These are phyloP conservation scores for Populus simonii DNA, from an alignment of 345 rosid species.

Conservation along the genomic window DNA sequence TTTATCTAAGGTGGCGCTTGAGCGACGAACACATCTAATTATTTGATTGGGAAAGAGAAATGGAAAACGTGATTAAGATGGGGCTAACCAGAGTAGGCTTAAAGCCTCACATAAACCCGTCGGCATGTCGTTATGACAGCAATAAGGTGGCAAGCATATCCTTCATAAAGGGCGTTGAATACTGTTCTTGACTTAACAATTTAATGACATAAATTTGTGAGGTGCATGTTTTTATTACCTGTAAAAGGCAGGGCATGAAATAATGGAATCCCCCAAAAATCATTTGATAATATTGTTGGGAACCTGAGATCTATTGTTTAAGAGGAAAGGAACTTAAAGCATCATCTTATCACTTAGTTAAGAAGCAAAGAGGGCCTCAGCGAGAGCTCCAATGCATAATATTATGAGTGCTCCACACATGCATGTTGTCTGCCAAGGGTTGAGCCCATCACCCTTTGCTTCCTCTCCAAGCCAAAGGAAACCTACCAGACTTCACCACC, in stretches of 20 bases:
- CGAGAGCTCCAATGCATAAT: neutral
- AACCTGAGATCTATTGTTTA: neutral
- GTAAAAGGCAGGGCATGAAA: neutral
- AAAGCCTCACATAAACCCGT: neutral
- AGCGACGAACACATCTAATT: too few species aligned
- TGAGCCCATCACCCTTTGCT: slow-evolving; percentile 5
- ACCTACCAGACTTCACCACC: neutral
- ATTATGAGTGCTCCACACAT: neutral
- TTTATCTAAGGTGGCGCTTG: neutral
- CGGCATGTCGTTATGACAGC: neutral
- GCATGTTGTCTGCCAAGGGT: neutral
- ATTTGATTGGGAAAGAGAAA: neutral
- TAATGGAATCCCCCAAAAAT: neutral
- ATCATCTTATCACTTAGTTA: neutral
- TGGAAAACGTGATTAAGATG: neutral
- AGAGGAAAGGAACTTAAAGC: neutral
- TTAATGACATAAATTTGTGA: neutral
- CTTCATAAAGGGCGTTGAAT: neutral
- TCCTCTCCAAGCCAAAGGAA: slow-evolving; percentile 1
- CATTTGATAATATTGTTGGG: neutral
- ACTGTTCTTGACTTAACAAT: neutral
- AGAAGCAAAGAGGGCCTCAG: neutral
- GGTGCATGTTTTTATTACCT: neutral
- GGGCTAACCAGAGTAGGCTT: neutral
- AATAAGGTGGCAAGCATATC: neutral